Percentiles rank a stretch among this genome's conserved stretches.
These are phyloP conservation scores for Schizochytrium sp. DNA, from an alignment of 108 stramenopile species.

Conservation along the genomic window DNA sequence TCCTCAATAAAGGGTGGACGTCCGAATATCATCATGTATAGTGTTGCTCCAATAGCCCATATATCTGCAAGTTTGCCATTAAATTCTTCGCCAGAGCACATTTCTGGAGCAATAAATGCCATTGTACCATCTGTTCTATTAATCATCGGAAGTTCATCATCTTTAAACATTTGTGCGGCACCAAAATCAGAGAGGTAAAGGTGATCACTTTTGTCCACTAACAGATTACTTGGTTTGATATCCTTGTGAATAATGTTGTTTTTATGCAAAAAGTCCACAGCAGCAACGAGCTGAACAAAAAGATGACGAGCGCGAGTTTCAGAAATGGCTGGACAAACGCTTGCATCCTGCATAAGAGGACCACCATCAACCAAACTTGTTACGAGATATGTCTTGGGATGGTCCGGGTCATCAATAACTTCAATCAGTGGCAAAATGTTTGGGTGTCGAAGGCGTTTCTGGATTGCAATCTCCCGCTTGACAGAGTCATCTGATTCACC, in stretches of 20 bases:
- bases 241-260: slow-evolving; percentile 66
- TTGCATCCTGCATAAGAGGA: slow-evolving; percentile 59
- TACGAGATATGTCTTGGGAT: slow-evolving; percentile 64
- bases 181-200: slow-evolving; percentile 69
- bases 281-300: slow-evolving; percentile 63
- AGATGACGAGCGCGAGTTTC: slow-evolving; percentile 6
- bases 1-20: slow-evolving; percentile 62
- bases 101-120: slow-evolving; percentile 69
- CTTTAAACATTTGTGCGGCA: slow-evolving; percentile 62
- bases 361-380: slow-evolving; percentile 65
- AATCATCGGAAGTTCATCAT: slow-evolving; percentile 2
- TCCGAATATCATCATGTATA: slow-evolving; percentile 67
- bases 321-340: not conserved
- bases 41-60: slow-evolving; percentile 66
- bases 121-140: slow-evolving; percentile 65
- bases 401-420: slow-evolving; percentile 65
- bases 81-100: slow-evolving; percentile 60
- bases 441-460: slow-evolving; percentile 64
- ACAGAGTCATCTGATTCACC: not conserved
- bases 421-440: slow-evolving; percentile 65
- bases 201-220: slow-evolving; percentile 14
- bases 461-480: slow-evolving; percentile 64
- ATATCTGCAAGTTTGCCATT: slow-evolving; percentile 62
- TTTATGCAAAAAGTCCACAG: slow-evolving; percentile 64
- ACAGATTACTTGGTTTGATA: slow-evolving; percentile 68